These are phyloP conservation scores for Phytophthora chlamydospora DNA, from an alignment of 352 stramenopile genomes.

Conservation along the genomic window DNA sequence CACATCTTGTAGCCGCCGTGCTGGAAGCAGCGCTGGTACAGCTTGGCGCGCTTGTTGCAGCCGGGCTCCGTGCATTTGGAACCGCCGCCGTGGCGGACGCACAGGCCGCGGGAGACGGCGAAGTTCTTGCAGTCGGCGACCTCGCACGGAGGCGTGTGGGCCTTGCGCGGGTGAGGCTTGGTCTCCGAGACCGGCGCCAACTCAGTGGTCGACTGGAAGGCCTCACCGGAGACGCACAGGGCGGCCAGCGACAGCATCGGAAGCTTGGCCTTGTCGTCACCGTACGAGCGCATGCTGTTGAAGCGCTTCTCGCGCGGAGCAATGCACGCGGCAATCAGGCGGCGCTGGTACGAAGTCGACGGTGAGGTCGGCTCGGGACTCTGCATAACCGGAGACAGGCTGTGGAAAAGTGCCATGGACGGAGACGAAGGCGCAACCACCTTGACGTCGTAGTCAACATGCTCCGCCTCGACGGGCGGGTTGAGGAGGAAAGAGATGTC, in stretches of 20 bases:
- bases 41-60: conserved; percentile 54
- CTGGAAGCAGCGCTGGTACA: conserved; percentile 71
- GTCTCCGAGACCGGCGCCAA: conserved; percentile 17
- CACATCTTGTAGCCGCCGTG: conserved; percentile 76
- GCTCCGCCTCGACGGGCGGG: conserved; percentile 15
- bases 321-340: conserved; percentile 47
- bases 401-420: conserved; percentile 36
- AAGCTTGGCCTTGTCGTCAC: conserved; percentile 41
- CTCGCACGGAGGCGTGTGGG: conserved; percentile 58
- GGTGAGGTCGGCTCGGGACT: conserved; percentile 29
- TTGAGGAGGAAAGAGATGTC: conserved; percentile 59
- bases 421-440: conserved; percentile 15
- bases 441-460: conserved; percentile 3
- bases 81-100: conserved; percentile 56
- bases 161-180: conserved; percentile 34
- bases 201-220: conserved; percentile 29
- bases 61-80: conserved; percentile 36
- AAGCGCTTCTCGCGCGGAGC: conserved; percentile 44
- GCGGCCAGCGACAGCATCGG: conserved; percentile 35
- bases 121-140: conserved; percentile 68
- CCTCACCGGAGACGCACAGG: conserved; percentile 31
- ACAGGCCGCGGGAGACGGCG: conserved; percentile 55
- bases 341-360: conserved; percentile 32
- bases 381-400: conserved; percentile 29
- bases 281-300: conserved; percentile 38